Conservation (phyloP, 1,139 yeast species). For the Debaryomycetaceae sp. region DNA sequence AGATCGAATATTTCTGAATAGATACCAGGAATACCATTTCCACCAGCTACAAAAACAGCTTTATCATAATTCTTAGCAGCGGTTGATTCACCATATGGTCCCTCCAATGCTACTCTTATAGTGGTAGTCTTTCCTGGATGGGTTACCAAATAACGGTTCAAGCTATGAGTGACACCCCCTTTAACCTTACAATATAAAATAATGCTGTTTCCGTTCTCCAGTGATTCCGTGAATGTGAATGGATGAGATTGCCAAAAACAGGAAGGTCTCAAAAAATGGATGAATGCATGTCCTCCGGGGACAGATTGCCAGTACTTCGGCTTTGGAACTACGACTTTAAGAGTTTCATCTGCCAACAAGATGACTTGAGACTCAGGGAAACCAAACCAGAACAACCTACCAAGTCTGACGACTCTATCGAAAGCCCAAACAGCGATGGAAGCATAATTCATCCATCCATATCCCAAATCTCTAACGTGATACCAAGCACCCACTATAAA, state of each 20-base stretch:
- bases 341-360: constrained; percentile 36
- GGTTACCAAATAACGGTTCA: constrained; percentile 26
- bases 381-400: constrained; percentile 34
- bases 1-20: constrained; percentile 35
- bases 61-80: constrained; percentile 27
- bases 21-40: constrained; percentile 44
- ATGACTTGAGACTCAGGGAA: constrained; percentile 33
- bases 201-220: constrained; percentile 19
- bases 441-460: constrained; percentile 38
- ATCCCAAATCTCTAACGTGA: constrained; percentile 41
- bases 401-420: constrained; percentile 39
- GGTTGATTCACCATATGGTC: constrained; percentile 38
- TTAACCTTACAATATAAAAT: constrained; percentile 33
- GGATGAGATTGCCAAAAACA: constrained; percentile 47
- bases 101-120: constrained; percentile 38
- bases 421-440: constrained; percentile 41
- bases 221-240: constrained; percentile 31
- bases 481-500: constrained; percentile 42
- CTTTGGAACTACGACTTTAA: constrained; percentile 38
- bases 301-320: constrained; percentile 39
- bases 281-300: constrained; percentile 53
- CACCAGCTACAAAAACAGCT: constrained; percentile 41
- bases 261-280: constrained; percentile 37
- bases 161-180: constrained; percentile 34
- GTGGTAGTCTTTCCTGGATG: constrained; percentile 22